These are phyloP conservation scores for Aspergillus japonicus DNA, from an alignment of 2,329 filamentous ascomycete species.

Conservation along the genomic window DNA sequence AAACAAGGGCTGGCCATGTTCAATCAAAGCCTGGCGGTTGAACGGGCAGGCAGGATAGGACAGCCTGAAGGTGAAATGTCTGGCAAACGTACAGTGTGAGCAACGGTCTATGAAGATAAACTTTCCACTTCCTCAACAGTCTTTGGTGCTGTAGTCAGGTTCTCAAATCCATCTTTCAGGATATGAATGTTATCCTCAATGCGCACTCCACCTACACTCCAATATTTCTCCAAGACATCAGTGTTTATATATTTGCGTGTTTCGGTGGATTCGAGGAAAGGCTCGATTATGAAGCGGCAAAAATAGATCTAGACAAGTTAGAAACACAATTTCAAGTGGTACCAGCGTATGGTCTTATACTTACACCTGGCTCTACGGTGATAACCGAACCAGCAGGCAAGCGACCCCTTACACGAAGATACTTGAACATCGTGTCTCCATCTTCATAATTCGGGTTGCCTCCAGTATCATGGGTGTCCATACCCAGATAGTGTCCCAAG, in stretches of 20 bases:
- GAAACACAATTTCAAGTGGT: not conserved
- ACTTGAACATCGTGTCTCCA: slow-evolving; percentile 79
- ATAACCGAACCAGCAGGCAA: slow-evolving; percentile 79
- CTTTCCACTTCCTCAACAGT: slow-evolving; percentile 64
- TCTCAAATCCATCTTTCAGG: slow-evolving; percentile 74
- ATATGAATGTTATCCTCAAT: slow-evolving; percentile 91
- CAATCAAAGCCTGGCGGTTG: no score
- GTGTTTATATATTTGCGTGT: slow-evolving; percentile 75
- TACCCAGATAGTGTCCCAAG: slow-evolving; percentile 83
- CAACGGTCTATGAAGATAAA: slow-evolving; percentile 25
- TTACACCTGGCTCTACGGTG: slow-evolving; percentile 88
- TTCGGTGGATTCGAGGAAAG: slow-evolving; percentile 70
- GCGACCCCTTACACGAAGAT: slow-evolving; percentile 73
- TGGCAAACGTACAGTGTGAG: not conserved
- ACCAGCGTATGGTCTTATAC: slow-evolving; percentile 45
- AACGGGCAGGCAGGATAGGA: not conserved
- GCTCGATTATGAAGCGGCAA: slow-evolving; percentile 81
- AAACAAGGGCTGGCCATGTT: no score
- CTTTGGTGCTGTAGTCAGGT: slow-evolving; percentile 78
- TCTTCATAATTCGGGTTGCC: slow-evolving; percentile 77
- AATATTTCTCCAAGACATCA: slow-evolving; percentile 72
- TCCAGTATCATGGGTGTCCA: slow-evolving; percentile 88
- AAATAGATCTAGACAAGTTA: slow-evolving; percentile 68
- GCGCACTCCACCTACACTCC: slow-evolving; percentile 85
- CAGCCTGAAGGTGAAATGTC: not conserved